Conservation (phyloP, 139 green algal genomes). For the Chlamydomonas incerta region DNA sequence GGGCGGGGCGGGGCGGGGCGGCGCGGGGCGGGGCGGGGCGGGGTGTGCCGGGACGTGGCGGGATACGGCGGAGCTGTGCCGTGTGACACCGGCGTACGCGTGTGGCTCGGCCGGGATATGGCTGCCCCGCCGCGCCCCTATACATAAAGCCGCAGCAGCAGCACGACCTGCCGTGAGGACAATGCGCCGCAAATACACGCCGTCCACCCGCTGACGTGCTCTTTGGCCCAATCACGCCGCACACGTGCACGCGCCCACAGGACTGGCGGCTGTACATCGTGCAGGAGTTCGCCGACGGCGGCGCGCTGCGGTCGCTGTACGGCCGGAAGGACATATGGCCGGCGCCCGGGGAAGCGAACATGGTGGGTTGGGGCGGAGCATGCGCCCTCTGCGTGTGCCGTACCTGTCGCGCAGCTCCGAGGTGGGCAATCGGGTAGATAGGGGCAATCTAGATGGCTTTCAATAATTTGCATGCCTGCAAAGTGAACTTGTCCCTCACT, state of each 20-base stretch:
- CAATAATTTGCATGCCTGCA: too few species aligned
- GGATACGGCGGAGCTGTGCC: neutral
- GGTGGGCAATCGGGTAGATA: too few species aligned
- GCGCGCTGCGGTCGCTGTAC: neutral
- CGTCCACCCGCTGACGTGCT: neutral
- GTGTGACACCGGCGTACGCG: neutral
- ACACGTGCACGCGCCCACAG: neutral
- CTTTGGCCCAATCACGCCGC: neutral
- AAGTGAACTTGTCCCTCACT: too few species aligned
- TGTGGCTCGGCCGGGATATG: neutral
- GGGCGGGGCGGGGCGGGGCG: too few species aligned
- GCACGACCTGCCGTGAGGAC: neutral
- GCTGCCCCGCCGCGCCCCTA: neutral
- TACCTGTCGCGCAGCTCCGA: too few species aligned
- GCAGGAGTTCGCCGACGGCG: slow-evolving; percentile 50
- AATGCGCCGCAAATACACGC: neutral
- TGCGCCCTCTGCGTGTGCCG: too few species aligned
- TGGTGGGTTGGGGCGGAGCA: too few species aligned
- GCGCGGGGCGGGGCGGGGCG: too few species aligned
- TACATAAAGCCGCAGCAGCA: too few species aligned
- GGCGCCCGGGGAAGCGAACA: neutral
- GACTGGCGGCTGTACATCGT: slow-evolving; percentile 59
- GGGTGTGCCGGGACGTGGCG: too few species aligned
- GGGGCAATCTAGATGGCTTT: too few species aligned
- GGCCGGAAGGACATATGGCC: neutral